Evolutionary conservation across 2,329 filamentous ascomycete genomes (phyloP).

Genomic region (Esteya vermicola): DNA sequence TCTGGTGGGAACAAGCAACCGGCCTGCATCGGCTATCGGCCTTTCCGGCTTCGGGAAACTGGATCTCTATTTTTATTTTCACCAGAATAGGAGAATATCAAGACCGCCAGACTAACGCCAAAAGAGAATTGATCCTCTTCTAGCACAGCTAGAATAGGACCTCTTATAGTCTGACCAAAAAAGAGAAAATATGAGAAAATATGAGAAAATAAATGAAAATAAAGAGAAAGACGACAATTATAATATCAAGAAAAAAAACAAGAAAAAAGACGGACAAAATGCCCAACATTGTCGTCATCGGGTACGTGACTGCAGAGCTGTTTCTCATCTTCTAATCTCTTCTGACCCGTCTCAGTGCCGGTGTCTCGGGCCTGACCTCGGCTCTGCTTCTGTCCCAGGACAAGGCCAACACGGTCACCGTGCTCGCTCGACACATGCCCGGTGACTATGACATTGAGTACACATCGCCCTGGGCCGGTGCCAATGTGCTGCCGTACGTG

Average conservation of each 20-base stretch:
- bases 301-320: slow-evolving; percentile 13
- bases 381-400: slow-evolving; percentile 31
- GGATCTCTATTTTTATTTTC: no score
- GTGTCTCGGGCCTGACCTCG: slow-evolving; percentile 36
- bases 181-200: no score
- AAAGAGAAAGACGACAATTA: no score
- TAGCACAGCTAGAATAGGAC: no score
- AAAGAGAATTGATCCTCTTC: no score
- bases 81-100: no score
- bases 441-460: slow-evolving; percentile 90
- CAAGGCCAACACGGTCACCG: slow-evolving; percentile 24
- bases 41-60: not conserved
- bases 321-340: not conserved
- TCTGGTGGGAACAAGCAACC: no score
- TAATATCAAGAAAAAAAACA: not conserved
- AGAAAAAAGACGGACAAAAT: slow-evolving; percentile 10
- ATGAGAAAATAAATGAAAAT: no score
- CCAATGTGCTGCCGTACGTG: slow-evolving; percentile 60
- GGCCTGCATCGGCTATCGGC: no score
- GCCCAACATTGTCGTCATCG: slow-evolving; percentile 23
- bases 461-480: slow-evolving; percentile 77
- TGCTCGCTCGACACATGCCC: slow-evolving; percentile 68
- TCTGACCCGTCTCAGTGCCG: slow-evolving; percentile 20
- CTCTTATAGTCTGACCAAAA: no score
- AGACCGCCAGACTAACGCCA: no score